Evolutionary conservation across 1,139 yeast genomes (phyloP), one percentile per base, ranked within the genome.

Genomic region (Eremothecium sinecaudum): DNA sequence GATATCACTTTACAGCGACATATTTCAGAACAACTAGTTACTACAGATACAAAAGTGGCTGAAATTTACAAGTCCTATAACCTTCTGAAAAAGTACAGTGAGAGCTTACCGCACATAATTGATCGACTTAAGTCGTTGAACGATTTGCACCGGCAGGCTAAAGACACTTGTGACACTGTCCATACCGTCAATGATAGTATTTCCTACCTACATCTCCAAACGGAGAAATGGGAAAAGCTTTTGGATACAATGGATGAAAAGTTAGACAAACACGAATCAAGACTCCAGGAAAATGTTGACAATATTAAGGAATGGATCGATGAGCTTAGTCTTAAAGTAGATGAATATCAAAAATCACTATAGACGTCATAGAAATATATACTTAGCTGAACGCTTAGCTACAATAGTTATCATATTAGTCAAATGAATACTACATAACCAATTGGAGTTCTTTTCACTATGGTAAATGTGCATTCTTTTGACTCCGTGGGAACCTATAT

Each of bases 401-500:
- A n/a, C n/a, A 3, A 24, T 10, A 10, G 11, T 11, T 8, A 29
- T 21, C 23, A 18, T 8, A n/a, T n/a, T n/a, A n/a, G n/a, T n/a
- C n/a, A n/a, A n/a, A n/a, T n/a, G n/a, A n/a, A n/a, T n/a, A n/a
- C n/a, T n/a, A n/a, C n/a, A n/a, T n/a, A n/a, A n/a, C n/a, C n/a
- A n/a, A n/a, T n/a, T n/a, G n/a, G n/a, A n/a, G n/a, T n/a, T n/a
- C n/a, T n/a, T n/a, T n/a, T n/a, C 10, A 19, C 21, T 2, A 61
- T 61, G 65, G 49, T 63, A 2, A 51, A 58, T 1, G 47, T 67
- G 8, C 69, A 68, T 42, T 64, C 69, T 28, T 79, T 68, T 7
- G 63, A 71, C n/a, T 78, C 86, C 1, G 77, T 86, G 4, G 71
- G 74, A 54, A 79, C 90, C 22, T 80, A 73, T 58, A 75, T 79